Base-by-base conservation (phyloP, 1,284 basidiomycete species). In the Ustilago shanxiensis region DNA sequence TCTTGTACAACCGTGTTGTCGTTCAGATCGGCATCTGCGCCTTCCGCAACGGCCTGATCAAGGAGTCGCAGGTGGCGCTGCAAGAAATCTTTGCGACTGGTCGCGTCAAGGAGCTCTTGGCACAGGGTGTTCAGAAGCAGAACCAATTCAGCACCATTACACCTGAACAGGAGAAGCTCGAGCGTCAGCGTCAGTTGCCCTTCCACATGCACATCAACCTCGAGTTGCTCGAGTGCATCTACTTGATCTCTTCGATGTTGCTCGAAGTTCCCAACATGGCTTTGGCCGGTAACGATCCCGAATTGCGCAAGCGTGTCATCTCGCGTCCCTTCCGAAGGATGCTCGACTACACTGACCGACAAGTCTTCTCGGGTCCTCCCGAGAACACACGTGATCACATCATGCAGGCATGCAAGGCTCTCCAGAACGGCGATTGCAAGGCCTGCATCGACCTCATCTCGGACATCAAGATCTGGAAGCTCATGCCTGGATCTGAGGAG, bases 201-300 rank as follows among this genome's bases (percentile, higher is more conserved):
- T 99, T 99, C 92, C 97, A 99, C 88, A 94, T 99, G 93, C 97
- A 99, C 88, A 96, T 99, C 88, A 99, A 99, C 88, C 94, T 97
- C 16, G 97, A 99, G 87, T 89, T 99, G 29, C 89, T 99, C 72
- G 97, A 99, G 87, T 95, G 95, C 49, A 95, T 95, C 9, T 99
- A 98, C 89, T 89, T 99, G 49, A 95, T 97, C 44, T 96, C 94
- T 20, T 97, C 94, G 87, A 99, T 99, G 97, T 90, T 99, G 47
- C 92, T 98, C 59, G 97, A 99, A 88, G 95, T 99, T 26, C 97
- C 97, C 8, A 88, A 98, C 55, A 89, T 99, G 44, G 97, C 97
- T 1, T 94, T 93, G 83, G 94, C 96, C 62, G 94, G 92, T 9
- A 94, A 96, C 86, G 97, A 99, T 87, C 90, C 93, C 84, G 95